These are phyloP conservation scores for Aspergillus cristatus DNA, from an alignment of 495 filamentous ascomycete genomes.

Conservation along the genomic window DNA sequence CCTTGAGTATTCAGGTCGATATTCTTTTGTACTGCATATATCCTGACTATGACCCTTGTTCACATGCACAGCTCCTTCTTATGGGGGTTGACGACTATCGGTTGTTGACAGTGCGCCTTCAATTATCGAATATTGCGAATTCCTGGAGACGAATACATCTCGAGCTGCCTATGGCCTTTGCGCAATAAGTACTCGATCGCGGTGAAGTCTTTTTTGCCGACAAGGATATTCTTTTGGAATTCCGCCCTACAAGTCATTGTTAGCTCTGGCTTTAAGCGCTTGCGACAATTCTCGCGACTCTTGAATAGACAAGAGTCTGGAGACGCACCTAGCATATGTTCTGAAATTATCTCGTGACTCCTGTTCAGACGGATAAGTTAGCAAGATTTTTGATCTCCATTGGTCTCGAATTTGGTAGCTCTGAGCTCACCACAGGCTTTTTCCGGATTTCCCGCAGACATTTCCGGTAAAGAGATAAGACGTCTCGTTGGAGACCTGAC, in stretches of 20 bases:
- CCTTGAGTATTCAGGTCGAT: too few relatives aligned
- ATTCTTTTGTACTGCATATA: too few relatives aligned
- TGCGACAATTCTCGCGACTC: too few relatives aligned
- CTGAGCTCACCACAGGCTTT: constrained; percentile 60
- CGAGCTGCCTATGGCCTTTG: constrained; percentile 76
- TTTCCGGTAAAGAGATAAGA: constrained; percentile 74
- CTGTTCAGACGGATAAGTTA: constrained; percentile 19
- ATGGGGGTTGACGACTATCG: too few relatives aligned
- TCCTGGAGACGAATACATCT: constrained; percentile 71
- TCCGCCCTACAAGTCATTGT: constrained; percentile 61
- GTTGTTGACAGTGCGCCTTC: too few relatives aligned
- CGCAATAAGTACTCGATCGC: constrained; percentile 83
- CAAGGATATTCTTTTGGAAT: constrained; percentile 58
- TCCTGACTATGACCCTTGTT: too few relatives aligned
- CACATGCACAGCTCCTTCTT: too few relatives aligned
- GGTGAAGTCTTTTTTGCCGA: constrained; percentile 83
- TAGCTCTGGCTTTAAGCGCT: too few relatives aligned
- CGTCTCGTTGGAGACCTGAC: constrained; percentile 87
- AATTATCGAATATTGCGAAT: constrained; percentile 66
- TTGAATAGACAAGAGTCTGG: too few relatives aligned
- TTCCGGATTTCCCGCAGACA: constrained; percentile 72
- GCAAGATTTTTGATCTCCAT: neutral
- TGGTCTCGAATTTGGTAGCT: neutral
- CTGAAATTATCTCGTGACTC: constrained; percentile 45
- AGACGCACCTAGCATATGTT: constrained; percentile 43